Conservation (phyloP, 2,329 filamentous ascomycete genomes). For the Coniochaeta ligniaria region DNA sequence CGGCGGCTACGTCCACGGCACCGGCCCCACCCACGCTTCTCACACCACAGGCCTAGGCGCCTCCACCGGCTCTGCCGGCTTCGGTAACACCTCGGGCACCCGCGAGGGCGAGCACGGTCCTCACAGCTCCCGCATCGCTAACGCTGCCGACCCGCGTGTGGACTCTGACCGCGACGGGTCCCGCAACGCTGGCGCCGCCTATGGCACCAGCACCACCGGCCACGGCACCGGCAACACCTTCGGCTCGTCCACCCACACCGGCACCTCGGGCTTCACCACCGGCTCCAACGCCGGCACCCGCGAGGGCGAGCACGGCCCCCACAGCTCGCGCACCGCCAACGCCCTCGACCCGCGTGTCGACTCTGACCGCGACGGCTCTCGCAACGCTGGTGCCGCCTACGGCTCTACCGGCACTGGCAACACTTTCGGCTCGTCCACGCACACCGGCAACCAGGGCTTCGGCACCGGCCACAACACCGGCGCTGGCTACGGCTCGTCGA, state of each 20-base stretch:
- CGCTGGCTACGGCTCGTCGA: conserved; percentile 29
- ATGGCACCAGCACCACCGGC: conserved; percentile 15
- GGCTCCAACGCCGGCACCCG: conserved; percentile 8
- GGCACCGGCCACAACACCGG: conserved; percentile 12
- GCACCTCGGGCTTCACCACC: conserved; percentile 17
- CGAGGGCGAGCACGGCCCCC: conserved; percentile 26
- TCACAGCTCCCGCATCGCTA: conserved; percentile 18
- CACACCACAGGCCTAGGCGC: neutral
- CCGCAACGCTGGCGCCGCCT: conserved; percentile 17
- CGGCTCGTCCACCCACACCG: conserved; percentile 18
- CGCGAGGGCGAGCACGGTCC: conserved; percentile 18
- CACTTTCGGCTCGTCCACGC: conserved; percentile 14
- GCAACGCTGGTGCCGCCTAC: conserved; percentile 7
- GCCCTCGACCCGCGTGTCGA: conserved; percentile 41
- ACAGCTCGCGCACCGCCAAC: conserved; percentile 32
- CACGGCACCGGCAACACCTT: conserved; percentile 18
- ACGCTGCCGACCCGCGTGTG: conserved; percentile 24
- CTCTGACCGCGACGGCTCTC: conserved; percentile 30
- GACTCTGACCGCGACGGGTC: conserved; percentile 25
- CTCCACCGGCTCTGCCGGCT: neutral
- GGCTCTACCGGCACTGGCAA: conserved; percentile 12
- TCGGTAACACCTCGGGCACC: conserved; percentile 7
- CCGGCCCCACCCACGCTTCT: neutral
- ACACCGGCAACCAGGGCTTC: conserved; percentile 31
- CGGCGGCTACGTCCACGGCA: neutral